Conservation (phyloP, 2,329 filamentous ascomycete species). For the Fusarium avenaceum region DNA sequence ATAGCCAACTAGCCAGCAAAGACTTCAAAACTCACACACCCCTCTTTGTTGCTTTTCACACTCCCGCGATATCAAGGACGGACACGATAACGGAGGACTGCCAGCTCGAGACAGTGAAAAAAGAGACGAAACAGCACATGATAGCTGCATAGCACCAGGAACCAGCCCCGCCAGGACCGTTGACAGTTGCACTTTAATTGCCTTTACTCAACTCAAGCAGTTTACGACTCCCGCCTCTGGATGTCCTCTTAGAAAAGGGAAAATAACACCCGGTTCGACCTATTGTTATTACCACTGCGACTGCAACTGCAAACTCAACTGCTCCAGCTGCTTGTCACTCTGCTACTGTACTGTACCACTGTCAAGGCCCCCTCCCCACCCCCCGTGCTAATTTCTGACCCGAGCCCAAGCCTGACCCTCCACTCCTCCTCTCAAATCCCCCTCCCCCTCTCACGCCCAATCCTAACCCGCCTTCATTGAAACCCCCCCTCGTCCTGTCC, state of each 20-base stretch:
- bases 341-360: conserved; percentile 3
- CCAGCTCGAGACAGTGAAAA: conserved; percentile 6
- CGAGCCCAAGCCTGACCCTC: conserved; percentile 41
- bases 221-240: background rate
- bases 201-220: background rate
- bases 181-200: background rate
- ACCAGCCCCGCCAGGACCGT: background rate
- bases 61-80: conserved; percentile 7
- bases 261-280: background rate
- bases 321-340: too few species aligned
- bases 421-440: conserved; percentile 7
- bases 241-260: background rate
- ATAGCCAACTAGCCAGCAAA: conserved; percentile 28
- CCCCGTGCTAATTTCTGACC: conserved; percentile 49
- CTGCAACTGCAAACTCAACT: background rate
- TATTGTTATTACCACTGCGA: background rate
- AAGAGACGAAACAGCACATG: conserved; percentile 1
- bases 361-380: conserved; percentile 14
- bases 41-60: conserved; percentile 23
- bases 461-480: conserved; percentile 34
- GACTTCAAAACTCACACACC: conserved; percentile 31
- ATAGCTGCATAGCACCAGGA: conserved; percentile 2
- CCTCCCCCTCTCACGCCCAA: conserved; percentile 29
- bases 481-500: conserved; percentile 43
- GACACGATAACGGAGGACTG: conserved; percentile 5